Evolutionary conservation across 441 rosid genomes (phyloP).

Genomic region (Jatropha podagrica): DNA sequence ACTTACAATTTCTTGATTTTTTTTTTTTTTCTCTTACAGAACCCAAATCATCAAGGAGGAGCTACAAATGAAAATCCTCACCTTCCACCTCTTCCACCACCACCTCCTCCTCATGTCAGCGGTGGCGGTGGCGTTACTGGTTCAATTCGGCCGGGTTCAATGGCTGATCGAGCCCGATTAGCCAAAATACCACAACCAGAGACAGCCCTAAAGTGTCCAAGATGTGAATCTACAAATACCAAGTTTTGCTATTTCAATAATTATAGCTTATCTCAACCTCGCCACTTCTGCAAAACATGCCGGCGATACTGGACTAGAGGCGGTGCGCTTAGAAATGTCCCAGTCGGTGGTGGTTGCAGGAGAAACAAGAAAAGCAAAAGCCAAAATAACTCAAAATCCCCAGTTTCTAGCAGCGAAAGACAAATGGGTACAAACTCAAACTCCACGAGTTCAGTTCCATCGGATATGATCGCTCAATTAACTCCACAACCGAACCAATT

Average conservation of each 20-base stretch:
- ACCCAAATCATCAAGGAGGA: conserved; percentile 36
- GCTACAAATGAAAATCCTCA: conserved; percentile 32
- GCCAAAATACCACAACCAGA: conserved; percentile 90
- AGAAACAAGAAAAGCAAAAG: conserved; percentile 77
- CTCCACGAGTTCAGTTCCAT: conserved; percentile 30
- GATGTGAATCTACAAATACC: conserved; percentile 93
- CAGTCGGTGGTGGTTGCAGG: conserved; percentile 89
- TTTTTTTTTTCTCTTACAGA: conserved; percentile 34
- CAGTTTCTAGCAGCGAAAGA: conserved; percentile 36
- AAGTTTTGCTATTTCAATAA: conserved; percentile 98
- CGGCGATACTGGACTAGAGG: conserved; percentile 97
- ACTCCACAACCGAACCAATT: conserved; percentile 42
- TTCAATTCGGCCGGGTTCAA: conserved; percentile 78
- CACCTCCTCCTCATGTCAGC: conserved; percentile 33
- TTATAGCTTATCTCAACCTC: conserved; percentile 93
- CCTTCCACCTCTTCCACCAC: conserved; percentile 44
- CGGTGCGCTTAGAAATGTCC: conserved; percentile 85
- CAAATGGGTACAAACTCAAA: conserved; percentile 39
- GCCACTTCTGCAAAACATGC: conserved; percentile 96
- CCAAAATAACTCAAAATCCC: conserved; percentile 41
- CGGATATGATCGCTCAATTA: conserved; percentile 38
- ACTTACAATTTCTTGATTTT: conserved; percentile 16
- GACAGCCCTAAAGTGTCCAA: conserved; percentile 74
- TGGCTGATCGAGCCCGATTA: conserved; percentile 85
- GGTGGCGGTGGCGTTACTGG: conserved; percentile 42